Base-by-base conservation (phyloP, 2,329 filamentous ascomycete species). In the Hypoxylon sp. region DNA sequence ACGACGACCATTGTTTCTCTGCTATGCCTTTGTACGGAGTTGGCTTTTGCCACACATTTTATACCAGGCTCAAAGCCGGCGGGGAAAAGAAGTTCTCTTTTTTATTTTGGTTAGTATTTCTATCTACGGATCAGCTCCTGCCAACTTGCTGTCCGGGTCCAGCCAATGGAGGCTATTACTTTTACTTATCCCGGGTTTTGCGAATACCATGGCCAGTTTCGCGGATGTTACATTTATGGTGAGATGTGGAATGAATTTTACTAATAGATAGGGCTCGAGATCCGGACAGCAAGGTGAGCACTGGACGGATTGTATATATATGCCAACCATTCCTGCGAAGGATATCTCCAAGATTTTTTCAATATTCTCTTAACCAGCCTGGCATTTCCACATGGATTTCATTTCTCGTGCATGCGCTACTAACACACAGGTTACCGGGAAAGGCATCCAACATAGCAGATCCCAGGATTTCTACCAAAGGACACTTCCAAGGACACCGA, bases 241-340 rank as follows among this genome's bases (percentile, higher is more conserved):
- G 75, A 77, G 73, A 73, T 70, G 71, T 73, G 69, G 73, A 76
- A 76, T 66, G 70, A 72, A 71, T 69, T 69, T 73, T 75, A 75
- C 77, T 77, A 76, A 77, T 76, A 77, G 74, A 78, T 73, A 77
- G 75, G 74, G 79, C 79, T 78, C 76, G 75, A 77, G 75, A 78
- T 82, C 83, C 78, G 83, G 84, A 84, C 84, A 86, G 84, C 84
- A 81, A 84, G 84, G 84, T 86, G 80, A 85, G 84, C 82, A 74
- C 76, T 79, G 78, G 75, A 77, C 69, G 78, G 79, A 81, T 81
- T 82, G 81, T 86, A 84, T 86, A 85, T 83, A 85, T 86, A 84
- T 81, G 79, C 81, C 80, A 83, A 80, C 75, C 66, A 69, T 77
- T 79, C 78, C 66, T 74, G 80, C 79, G 78, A 80, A 79, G 76